Conservation (phyloP, 1,139 yeast species). For the Pichia sp. region DNA sequence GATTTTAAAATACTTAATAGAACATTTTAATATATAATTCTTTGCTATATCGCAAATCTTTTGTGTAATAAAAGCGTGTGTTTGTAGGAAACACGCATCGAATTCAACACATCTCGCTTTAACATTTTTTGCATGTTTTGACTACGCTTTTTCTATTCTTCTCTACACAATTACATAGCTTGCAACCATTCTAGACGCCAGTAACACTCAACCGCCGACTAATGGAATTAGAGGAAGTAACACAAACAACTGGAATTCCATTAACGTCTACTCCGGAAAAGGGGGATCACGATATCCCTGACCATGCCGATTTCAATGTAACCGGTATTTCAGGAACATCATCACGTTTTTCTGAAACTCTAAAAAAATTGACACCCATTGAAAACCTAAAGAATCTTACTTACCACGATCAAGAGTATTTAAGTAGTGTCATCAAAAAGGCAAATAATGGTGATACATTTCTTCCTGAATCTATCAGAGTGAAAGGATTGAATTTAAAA, state of each 20-base stretch:
- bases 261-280: constrained; percentile 5
- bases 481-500: not conserved
- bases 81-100: too few relatives aligned
- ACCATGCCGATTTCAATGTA: not conserved
- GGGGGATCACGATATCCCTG: not conserved
- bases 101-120: not conserved
- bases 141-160: not conserved
- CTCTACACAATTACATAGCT: too few relatives aligned
- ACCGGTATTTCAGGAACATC: constrained; percentile 8
- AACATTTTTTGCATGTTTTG: not conserved
- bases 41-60: not conserved
- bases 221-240: not conserved
- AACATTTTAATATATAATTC: not conserved
- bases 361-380: constrained; percentile 19
- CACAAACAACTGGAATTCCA: not conserved
- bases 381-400: constrained; percentile 9
- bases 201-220: too few relatives aligned
- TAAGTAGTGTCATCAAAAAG: constrained; percentile 21
- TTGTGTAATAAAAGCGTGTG: too few relatives aligned
- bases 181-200: too few relatives aligned
- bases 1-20: constrained; percentile 12
- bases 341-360: constrained; percentile 4
- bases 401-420: constrained; percentile 13
- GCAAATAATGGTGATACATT: constrained; percentile 24
- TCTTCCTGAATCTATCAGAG: constrained; percentile 17